Evolutionary conservation across 768 basidiomycete genomes (phyloP), one percentile per base, ranked within the genome.

Genomic region (Leccinum subtestaceum): DNA sequence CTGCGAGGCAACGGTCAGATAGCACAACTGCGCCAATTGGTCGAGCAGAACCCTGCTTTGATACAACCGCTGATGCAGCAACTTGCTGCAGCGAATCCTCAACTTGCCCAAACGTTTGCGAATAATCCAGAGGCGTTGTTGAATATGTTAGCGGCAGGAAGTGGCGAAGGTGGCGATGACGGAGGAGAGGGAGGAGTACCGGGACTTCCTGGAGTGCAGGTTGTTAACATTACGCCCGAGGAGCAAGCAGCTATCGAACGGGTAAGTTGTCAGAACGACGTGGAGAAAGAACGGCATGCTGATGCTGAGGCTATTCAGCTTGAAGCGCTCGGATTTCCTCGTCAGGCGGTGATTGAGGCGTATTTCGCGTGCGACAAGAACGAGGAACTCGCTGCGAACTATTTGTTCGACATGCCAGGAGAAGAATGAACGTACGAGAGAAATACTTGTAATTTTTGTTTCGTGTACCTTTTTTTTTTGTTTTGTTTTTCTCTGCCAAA

Each of bases 301-400:
- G 46, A 63, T 34, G 4, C 12, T 29, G 27, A 5, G 31, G 31
- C 0, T n/a, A 36, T 56, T 2, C 63, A 97, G 95, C 78, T 97
- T 61, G 84, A 92, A 75, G 87, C 77, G 1, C 84, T 98, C 49
- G 96, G 97, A 1, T 98, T 99, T 73, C 73, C 91, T 17, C 83
- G 93, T 43, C 80, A 94, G 47, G 77, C 78, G 0, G 96, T 81
- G n/a, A 76, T 95, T 36, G 85, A 98, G 73, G 97, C 97, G 1
- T 99, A 91, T 75, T 84, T 96, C 70, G 91, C 88, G 2, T 98
- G 95, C 73, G 97, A 94, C 72, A 94, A 92, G 82, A 94, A 98
- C 69, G 97, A 98, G 75, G 94, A 98, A 70, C 76, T 95, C 19
- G 95, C 97, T 9, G 97, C 96, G 13, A 97, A 97, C 69, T 96